Conservation (phyloP, 805 yeast genomes). For the Saccharomycopsis synnaedendra region DNA sequence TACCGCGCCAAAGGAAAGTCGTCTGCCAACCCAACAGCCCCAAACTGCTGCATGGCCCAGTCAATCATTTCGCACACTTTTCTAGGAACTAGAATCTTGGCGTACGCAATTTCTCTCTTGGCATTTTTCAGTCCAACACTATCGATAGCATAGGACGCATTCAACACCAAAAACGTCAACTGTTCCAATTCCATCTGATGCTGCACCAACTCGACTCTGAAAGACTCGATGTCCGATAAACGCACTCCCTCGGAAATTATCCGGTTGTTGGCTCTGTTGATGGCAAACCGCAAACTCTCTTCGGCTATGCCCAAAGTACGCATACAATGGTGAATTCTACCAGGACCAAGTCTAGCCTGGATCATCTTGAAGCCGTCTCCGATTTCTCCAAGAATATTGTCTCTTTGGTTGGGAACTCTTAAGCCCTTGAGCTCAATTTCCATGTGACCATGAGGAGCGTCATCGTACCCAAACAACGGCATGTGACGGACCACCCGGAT, state of each 20-base stretch:
- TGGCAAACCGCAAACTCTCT: slow-evolving; percentile 36
- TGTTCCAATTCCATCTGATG: slow-evolving; percentile 41
- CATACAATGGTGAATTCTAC: slow-evolving; percentile 66
- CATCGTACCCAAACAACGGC: slow-evolving; percentile 48
- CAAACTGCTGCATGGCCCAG: slow-evolving; percentile 54
- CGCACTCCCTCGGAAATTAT: slow-evolving; percentile 32
- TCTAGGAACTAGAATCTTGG: slow-evolving; percentile 52
- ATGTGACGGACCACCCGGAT: slow-evolving; percentile 40
- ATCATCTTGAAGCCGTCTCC: slow-evolving; percentile 55
- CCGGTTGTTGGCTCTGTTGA: slow-evolving; percentile 41
- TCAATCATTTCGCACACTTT: slow-evolving; percentile 40
- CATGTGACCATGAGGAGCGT: slow-evolving; percentile 65
- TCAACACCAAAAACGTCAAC: slow-evolving; percentile 41
- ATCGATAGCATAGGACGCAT: slow-evolving; percentile 53
- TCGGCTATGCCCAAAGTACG: slow-evolving; percentile 51
- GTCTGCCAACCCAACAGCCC: slow-evolving; percentile 55
- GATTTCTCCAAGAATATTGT: slow-evolving; percentile 27
- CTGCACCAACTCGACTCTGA: slow-evolving; percentile 38
- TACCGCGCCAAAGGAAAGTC: slow-evolving; percentile 46
- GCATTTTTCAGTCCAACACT: slow-evolving; percentile 42
- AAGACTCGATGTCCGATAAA: slow-evolving; percentile 39
- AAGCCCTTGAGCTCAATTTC: slow-evolving; percentile 41
- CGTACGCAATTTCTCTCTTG: slow-evolving; percentile 44
- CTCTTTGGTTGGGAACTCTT: slow-evolving; percentile 30
- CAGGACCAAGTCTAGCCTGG: slow-evolving; percentile 57